These are phyloP conservation scores for Ensete ventricosum DNA, from an alignment of 176 grass and related monocot genomes.

Conservation along the genomic window DNA sequence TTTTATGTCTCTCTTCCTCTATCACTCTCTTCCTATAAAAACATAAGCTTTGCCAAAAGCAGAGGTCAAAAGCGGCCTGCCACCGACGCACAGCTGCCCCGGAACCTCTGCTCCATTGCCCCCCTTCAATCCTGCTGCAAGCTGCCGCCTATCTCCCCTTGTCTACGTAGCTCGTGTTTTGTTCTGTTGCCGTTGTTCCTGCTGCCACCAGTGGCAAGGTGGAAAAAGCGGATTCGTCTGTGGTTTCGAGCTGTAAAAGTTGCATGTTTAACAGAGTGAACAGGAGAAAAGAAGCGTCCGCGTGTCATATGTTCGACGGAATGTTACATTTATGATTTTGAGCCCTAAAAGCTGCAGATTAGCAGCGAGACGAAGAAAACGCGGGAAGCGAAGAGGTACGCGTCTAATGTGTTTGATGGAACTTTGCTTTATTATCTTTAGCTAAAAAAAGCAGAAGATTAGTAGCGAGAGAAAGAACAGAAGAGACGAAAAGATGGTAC, in stretches of 20 bases:
- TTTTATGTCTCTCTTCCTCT: background rate
- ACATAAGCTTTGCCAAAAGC: conserved; percentile 16
- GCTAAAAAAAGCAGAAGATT: background rate
- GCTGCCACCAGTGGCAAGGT: background rate
- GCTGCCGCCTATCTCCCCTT: background rate
- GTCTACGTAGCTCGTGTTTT: background rate
- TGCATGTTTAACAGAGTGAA: too few relatives aligned
- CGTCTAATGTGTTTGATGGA: background rate
- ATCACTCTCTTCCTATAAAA: background rate
- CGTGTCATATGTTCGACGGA: too few relatives aligned
- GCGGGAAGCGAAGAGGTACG: background rate
- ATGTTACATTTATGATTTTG: background rate
- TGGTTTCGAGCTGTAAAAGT: too few relatives aligned
- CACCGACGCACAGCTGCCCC: background rate
- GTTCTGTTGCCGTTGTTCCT: background rate
- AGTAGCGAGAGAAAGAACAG: background rate
- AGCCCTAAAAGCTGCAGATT: background rate
- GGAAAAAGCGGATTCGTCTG: too few relatives aligned
- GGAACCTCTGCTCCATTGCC: conserved; percentile 7
- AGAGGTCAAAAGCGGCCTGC: conserved; percentile 6
- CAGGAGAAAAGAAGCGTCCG: too few relatives aligned
- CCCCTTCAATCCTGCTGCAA: conserved; percentile 6
- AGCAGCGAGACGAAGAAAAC: background rate
- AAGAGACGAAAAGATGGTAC: background rate
- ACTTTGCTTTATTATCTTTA: background rate